Percentiles rank a stretch among this genome's conserved stretches.
Conservation (phyloP, 306 rosid genomes). For the Fragaria iinumae region DNA sequence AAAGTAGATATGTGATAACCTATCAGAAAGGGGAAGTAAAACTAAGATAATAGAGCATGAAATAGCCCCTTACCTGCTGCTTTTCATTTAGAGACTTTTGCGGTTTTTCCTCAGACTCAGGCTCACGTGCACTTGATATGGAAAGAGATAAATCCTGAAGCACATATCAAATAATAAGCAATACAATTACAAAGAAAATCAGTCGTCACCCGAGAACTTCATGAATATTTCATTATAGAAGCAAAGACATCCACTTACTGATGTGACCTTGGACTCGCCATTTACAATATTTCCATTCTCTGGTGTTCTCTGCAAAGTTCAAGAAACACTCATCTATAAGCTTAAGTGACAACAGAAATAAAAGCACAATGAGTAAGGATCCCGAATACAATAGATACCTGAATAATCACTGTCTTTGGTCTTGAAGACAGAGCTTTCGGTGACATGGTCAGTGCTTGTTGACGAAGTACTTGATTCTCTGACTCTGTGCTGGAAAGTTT, state of each 20-base stretch:
- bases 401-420: constrained; percentile 79
- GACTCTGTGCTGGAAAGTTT: constrained; percentile 95
- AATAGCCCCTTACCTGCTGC: constrained; percentile 74
- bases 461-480: constrained; percentile 99
- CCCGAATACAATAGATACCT: constrained; percentile 47
- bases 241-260: constrained; percentile 47
- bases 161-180: constrained; percentile 17
- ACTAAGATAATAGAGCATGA: constrained; percentile 22
- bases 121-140: constrained; percentile 78
- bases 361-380: background rate
- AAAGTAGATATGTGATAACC: constrained; percentile 24
- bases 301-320: constrained; percentile 79
- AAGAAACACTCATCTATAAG: constrained; percentile 28
- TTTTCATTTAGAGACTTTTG: constrained; percentile 97
- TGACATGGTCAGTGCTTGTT: constrained; percentile 93
- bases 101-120: constrained; percentile 97
- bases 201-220: constrained; percentile 3
- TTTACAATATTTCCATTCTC: constrained; percentile 80
- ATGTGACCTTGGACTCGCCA: constrained; percentile 65
- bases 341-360: background rate
- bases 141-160: constrained; percentile 79
- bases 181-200: constrained; percentile 19
- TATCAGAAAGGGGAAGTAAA: constrained; percentile 22
- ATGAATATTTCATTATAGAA: constrained; percentile 11
- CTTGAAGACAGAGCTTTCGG: constrained; percentile 79